Conservation (phyloP, 2,329 filamentous ascomycete genomes). For the Purpureocillium lavendulum region DNA sequence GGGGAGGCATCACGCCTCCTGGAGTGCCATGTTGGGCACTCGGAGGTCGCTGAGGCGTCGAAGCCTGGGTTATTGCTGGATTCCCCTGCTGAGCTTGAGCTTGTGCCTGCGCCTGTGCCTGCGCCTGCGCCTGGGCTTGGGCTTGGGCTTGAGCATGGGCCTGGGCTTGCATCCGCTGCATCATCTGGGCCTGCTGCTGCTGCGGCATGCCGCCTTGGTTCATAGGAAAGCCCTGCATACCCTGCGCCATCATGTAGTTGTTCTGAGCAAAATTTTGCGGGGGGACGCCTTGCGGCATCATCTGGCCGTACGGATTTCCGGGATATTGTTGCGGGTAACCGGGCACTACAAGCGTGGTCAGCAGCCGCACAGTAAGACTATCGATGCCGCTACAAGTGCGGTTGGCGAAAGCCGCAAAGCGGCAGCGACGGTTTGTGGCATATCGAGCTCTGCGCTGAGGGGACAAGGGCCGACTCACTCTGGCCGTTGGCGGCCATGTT, state of each 20-base stretch:
- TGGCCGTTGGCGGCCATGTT: slow-evolving; percentile 53
- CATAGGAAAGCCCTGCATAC: slow-evolving; percentile 49
- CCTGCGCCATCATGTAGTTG: slow-evolving; percentile 42
- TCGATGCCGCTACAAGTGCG: too few relatives aligned
- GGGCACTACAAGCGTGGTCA: slow-evolving; percentile 33
- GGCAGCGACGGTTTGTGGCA: slow-evolving; percentile 9
- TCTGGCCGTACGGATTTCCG: slow-evolving; percentile 46
- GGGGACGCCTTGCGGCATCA: slow-evolving; percentile 38
- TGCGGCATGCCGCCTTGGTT: slow-evolving; percentile 41
- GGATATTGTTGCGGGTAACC: slow-evolving; percentile 53
- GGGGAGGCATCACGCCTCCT: slow-evolving; percentile 17
- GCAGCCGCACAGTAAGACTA: neutral
- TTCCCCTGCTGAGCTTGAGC: slow-evolving; percentile 13
- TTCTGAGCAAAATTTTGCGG: slow-evolving; percentile 42
- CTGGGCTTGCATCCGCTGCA: slow-evolving; percentile 33
- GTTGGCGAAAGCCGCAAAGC: too few relatives aligned
- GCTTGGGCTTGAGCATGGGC: slow-evolving; percentile 19
- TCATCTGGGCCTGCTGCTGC: slow-evolving; percentile 34
- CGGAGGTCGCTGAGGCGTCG: slow-evolving; percentile 23
- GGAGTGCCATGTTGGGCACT: slow-evolving; percentile 23
- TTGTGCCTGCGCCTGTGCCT: slow-evolving; percentile 16
- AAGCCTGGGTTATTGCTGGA: slow-evolving; percentile 17
- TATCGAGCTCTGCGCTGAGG: neutral
- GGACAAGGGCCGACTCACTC: slow-evolving; percentile 35
- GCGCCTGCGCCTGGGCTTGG: slow-evolving; percentile 22